Evolutionary conservation across 768 basidiomycete species (phyloP).

Genomic region (Mycena capillaripes): DNA sequence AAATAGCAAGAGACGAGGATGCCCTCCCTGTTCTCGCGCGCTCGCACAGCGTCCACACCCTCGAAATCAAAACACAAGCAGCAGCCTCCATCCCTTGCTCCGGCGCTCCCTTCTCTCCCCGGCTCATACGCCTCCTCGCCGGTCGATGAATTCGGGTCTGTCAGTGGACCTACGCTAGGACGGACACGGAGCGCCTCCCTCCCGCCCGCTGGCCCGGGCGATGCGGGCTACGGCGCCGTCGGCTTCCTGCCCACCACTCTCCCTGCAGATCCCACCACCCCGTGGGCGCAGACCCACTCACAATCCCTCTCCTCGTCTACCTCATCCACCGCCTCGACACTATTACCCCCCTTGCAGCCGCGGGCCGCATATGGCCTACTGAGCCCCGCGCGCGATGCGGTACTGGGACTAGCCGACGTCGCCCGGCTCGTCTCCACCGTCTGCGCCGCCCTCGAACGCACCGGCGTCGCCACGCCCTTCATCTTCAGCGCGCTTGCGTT

Average conservation of each 20-base stretch:
- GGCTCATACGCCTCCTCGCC: too few species aligned
- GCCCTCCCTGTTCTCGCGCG: conserved; percentile 31
- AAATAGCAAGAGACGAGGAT: too few species aligned
- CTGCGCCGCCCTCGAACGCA: conserved; percentile 62
- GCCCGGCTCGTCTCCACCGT: conserved; percentile 51
- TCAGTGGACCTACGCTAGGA: too few species aligned
- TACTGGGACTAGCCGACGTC: conserved; percentile 67
- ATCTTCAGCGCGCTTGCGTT: conserved; percentile 78
- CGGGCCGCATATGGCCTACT: conserved; percentile 64
- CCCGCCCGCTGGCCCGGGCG: neutral
- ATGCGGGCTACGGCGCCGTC: conserved; percentile 7
- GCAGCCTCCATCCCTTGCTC: too few species aligned
- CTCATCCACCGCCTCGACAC: too few species aligned
- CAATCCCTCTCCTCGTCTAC: neutral
- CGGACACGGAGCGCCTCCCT: too few species aligned
- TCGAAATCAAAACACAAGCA: conserved; percentile 23
- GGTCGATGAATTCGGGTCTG: too few species aligned
- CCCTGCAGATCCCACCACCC: neutral
- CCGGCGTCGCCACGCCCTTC: conserved; percentile 75
- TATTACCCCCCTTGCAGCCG: neutral
- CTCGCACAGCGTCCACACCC: conserved; percentile 32
- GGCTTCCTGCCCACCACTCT: conserved; percentile 20
- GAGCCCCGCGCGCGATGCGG: conserved; percentile 63
- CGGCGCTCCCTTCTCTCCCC: too few species aligned
- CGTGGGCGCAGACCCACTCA: neutral